Evolutionary conservation across 176 grass and related monocot genomes (phyloP), one percentile per base, ranked within the genome.

Genomic region (Aegilops sharonensis): DNA sequence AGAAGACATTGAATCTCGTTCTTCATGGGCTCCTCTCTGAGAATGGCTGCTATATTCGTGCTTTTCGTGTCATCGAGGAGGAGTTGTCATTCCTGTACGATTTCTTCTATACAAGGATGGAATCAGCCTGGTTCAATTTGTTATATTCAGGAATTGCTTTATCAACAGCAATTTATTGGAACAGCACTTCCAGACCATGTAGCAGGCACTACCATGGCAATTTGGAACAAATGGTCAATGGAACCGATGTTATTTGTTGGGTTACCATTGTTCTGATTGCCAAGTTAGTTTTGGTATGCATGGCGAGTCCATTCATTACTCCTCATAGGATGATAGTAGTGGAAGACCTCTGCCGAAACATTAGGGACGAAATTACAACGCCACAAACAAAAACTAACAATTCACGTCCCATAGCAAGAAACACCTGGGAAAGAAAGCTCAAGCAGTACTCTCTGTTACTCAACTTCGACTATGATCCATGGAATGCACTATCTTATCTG

Each of bases 81-180:
- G 78, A 87, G 78, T n/a, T 87, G 57, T 30, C 78, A 6, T 81
- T 74, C 56, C 54, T 81, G 20, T 87, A 64, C 30, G 78, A 87
- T 27, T 81, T 81, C 68, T 87, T 87, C 27, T 81, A 81, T 45
- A 87, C 85, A 43, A 81, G 40, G 30, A 45, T 81, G 68, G 39
- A 81, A 10, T 31, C 1, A 8, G 0, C 0, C 2, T 4, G 0
- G 0, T 1, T 12, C 5, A 5, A 2, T 3, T 14, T 0, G 5
- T 0, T 14, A 0, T 1, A 2, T 0, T 65, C 12, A 8, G 14
- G 0, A 35, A 21, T 40, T 75, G 20, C 2, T 9, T 0, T 45
- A 2, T 29, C 14, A 30, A 6, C 48, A 0, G 4, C 13, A 15
- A 50, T 52, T 24, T 50, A 50, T 29, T 61, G 34, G 78, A 87